phyloP scores from a whole-genome alignment of 768 basidiomycete genomes.

The Lenzites betulinus region DNA sequence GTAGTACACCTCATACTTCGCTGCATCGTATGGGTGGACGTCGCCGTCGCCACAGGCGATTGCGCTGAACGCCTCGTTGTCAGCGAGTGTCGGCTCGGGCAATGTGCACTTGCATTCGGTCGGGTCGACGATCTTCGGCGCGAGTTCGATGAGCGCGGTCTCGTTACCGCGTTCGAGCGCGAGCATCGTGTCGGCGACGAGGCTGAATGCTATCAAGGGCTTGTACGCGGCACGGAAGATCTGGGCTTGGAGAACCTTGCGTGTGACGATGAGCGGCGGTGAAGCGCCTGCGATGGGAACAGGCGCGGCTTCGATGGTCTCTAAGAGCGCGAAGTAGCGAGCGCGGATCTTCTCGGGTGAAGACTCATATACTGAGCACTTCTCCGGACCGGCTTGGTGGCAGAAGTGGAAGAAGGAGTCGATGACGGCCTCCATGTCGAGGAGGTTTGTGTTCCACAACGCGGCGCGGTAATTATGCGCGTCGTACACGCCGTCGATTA shows the following conservation, averaged over 20 bases:
- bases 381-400: conserved; percentile 25
- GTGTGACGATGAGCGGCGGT: conserved; percentile 18
- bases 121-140: conserved; percentile 8
- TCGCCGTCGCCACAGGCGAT: conserved; percentile 22
- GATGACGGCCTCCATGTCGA: conserved; percentile 28
- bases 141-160: conserved; percentile 13
- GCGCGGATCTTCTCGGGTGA: conserved; percentile 22
- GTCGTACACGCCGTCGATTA: conserved; percentile 37
- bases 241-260: conserved; percentile 8
- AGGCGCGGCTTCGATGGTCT: conserved; percentile 11
- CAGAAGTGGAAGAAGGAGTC: conserved; percentile 22
- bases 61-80: conserved; percentile 16
- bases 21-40: not conserved
- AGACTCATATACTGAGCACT: conserved; percentile 30
- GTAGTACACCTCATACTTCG: conserved; percentile 1
- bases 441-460: conserved; percentile 27
- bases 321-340: conserved; percentile 16
- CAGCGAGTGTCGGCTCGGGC: not conserved
- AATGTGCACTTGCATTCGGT: conserved; percentile 17
- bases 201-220: conserved; percentile 4
- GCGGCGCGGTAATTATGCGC: conserved; percentile 24
- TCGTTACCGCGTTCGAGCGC: conserved; percentile 13
- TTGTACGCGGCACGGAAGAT: conserved; percentile 18
- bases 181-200: conserved; percentile 12
- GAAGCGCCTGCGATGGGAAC: conserved; percentile 14